These are phyloP conservation scores for Strobilomyces confusus DNA, from an alignment of 768 basidiomycete species.

Conservation along the genomic window DNA sequence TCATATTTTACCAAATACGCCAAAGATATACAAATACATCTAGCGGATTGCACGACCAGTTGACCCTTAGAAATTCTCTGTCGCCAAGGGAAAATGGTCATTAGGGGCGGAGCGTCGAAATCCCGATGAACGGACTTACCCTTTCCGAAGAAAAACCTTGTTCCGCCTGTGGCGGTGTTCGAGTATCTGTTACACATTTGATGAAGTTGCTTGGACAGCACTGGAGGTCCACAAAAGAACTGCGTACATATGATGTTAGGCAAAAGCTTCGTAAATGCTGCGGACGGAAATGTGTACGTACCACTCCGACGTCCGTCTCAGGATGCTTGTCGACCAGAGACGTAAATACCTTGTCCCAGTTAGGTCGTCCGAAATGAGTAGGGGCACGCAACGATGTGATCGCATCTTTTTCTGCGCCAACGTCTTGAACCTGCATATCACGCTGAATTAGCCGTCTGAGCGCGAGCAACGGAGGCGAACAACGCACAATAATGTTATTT, in stretches of 20 bases:
- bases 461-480: neutral
- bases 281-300: constrained; percentile 24
- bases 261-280: neutral
- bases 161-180: constrained; percentile 60
- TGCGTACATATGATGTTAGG: constrained; percentile 13
- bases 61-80: constrained; percentile 22
- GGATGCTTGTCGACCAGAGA: constrained; percentile 80
- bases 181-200: constrained; percentile 84
- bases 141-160: constrained; percentile 89
- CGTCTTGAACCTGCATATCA: constrained; percentile 64
- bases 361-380: constrained; percentile 89
- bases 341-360: constrained; percentile 73
- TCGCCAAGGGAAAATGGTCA: neutral
- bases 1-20: neutral
- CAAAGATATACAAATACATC: neutral
- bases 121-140: constrained; percentile 41
- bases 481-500: constrained; percentile 81
- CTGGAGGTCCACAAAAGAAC: constrained; percentile 86
- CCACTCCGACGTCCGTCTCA: constrained; percentile 87
- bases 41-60: neutral
- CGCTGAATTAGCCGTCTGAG: neutral
- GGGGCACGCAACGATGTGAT: constrained; percentile 87
- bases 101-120: constrained; percentile 1
- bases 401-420: constrained; percentile 89
- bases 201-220: constrained; percentile 68